These are phyloP conservation scores for Schizophyllum amplum DNA, from an alignment of 1,284 basidiomycete genomes.

Conservation along the genomic window DNA sequence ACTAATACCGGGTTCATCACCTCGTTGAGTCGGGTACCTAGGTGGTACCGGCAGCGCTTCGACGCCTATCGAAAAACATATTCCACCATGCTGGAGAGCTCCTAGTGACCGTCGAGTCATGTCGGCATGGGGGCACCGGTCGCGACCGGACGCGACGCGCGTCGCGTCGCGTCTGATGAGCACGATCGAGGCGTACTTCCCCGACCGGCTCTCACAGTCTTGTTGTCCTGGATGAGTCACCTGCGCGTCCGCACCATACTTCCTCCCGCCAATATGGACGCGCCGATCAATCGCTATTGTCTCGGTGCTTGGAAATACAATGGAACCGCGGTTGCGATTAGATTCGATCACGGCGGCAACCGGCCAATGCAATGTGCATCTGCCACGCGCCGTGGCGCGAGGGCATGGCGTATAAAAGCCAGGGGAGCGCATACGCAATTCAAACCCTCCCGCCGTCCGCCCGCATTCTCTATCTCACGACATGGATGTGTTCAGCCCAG, in stretches of 20 bases:
- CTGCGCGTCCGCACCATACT: neutral
- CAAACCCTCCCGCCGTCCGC: neutral
- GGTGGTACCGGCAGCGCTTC: neutral
- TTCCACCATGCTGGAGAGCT: neutral
- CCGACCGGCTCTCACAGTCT: neutral
- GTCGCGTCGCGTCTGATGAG: neutral
- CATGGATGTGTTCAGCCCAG: neutral
- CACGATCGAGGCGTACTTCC: neutral
- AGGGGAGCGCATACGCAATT: neutral
- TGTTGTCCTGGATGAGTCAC: neutral
- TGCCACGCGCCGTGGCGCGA: neutral
- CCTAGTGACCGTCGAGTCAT: neutral
- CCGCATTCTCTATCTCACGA: neutral
- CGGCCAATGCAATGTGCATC: neutral
- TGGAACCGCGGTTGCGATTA: neutral
- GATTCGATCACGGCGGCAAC: neutral
- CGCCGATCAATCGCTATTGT: neutral
- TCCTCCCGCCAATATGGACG: neutral
- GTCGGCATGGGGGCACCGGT: neutral
- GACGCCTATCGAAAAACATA: neutral
- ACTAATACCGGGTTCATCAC: neutral
- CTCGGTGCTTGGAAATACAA: neutral
- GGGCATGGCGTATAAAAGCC: neutral
- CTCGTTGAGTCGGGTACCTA: neutral
- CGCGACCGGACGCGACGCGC: neutral